These are phyloP conservation scores for Papiliotrema flavescens DNA, from an alignment of 1,284 basidiomycete species.

Conservation along the genomic window DNA sequence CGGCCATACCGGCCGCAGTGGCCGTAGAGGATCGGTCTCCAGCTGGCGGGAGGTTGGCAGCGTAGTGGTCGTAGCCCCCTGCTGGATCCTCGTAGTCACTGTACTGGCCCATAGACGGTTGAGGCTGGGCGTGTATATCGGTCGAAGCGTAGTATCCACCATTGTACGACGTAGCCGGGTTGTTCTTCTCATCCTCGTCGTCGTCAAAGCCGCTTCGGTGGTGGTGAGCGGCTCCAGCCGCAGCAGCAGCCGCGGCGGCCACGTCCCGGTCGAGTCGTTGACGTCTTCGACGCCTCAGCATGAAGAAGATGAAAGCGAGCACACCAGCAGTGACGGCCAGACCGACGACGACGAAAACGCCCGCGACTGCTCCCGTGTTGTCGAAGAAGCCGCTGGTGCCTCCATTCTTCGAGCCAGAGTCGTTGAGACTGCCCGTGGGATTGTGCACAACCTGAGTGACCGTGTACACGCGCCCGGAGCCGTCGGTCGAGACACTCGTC, in stretches of 20 bases:
- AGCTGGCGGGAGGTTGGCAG: slow-evolving; percentile 23
- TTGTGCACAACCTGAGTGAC: slow-evolving; percentile 40
- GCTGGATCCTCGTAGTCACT: slow-evolving; percentile 44
- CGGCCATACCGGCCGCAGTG: slow-evolving; percentile 33
- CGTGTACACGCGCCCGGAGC: slow-evolving; percentile 28
- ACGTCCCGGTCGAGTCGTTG: slow-evolving; percentile 50
- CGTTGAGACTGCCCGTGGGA: slow-evolving; percentile 22
- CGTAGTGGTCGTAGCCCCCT: slow-evolving; percentile 49
- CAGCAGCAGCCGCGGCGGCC: slow-evolving; percentile 48
- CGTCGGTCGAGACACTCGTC: slow-evolving; percentile 17
- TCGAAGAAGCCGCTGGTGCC: slow-evolving; percentile 38
- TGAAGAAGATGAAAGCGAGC: slow-evolving; percentile 43
- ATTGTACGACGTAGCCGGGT: slow-evolving; percentile 44
- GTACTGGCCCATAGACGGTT: slow-evolving; percentile 27
- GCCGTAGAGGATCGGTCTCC: slow-evolving; percentile 30
- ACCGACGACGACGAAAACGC: slow-evolving; percentile 50
- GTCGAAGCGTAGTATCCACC: slow-evolving; percentile 42
- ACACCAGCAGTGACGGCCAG: slow-evolving; percentile 42
- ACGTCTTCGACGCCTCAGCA: slow-evolving; percentile 43
- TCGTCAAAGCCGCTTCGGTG: slow-evolving; percentile 48
- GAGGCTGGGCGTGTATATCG: slow-evolving; percentile 29
- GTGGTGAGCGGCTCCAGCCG: slow-evolving; percentile 38
- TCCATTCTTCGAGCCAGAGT: slow-evolving; percentile 1
- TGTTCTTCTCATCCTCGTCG: slow-evolving; percentile 6
- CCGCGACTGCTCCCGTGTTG: slow-evolving; percentile 49